Percentiles rank a stretch among this genome's conserved stretches.
phyloP scores from a whole-genome alignment of 2,329 filamentous ascomycete species.

The Alternaria arborescens region DNA sequence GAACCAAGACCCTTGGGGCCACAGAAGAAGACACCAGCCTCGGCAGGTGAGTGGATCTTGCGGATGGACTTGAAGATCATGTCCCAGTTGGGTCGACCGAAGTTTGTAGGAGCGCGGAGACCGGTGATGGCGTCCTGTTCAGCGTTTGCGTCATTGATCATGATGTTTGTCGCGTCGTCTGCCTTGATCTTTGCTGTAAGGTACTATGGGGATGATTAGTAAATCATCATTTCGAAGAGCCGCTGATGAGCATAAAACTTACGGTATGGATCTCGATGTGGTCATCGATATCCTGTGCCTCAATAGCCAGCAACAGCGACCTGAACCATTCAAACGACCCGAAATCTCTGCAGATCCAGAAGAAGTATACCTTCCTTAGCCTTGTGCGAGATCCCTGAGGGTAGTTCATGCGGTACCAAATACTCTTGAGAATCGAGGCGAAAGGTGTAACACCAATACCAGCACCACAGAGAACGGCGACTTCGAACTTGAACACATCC shows the following conservation, averaged over 20 bases:
- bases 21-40: constrained; percentile 72
- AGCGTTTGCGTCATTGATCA: constrained; percentile 88
- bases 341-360: constrained; percentile 91
- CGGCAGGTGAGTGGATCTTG: constrained; percentile 66
- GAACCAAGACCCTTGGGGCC: constrained; percentile 82
- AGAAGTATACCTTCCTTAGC: constrained; percentile 87
- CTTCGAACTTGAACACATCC: constrained; percentile 78
- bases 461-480: constrained; percentile 60
- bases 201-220: constrained; percentile 60
- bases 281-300: constrained; percentile 83
- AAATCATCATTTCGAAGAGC: not conserved
- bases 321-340: constrained; percentile 91
- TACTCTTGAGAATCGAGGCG: constrained; percentile 73
- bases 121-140: constrained; percentile 87
- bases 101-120: constrained; percentile 82
- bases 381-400: constrained; percentile 76
- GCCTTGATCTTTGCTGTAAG: constrained; percentile 86
- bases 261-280: constrained; percentile 86
- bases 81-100: constrained; percentile 88
- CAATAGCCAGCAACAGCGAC: constrained; percentile 82
- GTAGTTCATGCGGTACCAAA: constrained; percentile 94
- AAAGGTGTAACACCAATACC: constrained; percentile 63
- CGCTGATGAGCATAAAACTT: constrained; percentile 30
- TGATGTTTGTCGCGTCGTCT: constrained; percentile 88
- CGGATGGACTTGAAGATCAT: constrained; percentile 86